Evolutionary conservation across 2,329 filamentous ascomycete genomes (phyloP).

Genomic region (Colletotrichum lupini): DNA sequence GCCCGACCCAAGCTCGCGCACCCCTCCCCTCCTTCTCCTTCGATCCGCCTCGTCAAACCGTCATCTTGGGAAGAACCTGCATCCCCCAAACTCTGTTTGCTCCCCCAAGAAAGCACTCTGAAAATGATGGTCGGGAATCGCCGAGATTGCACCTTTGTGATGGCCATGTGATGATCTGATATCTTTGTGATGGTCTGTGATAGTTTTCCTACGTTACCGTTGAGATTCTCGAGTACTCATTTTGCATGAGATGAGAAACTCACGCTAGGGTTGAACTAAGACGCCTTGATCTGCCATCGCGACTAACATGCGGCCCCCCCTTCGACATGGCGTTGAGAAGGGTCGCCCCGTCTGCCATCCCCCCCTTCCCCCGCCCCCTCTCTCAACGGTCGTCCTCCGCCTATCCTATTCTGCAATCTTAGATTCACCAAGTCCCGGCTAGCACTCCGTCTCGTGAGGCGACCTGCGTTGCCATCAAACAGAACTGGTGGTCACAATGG

Average conservation of each 20-base stretch:
- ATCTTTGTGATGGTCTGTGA: not conserved
- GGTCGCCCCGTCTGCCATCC: not conserved
- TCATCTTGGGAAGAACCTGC: not conserved
- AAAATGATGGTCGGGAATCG: not conserved
- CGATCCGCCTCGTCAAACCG: conserved; percentile 10
- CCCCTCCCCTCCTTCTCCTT: not conserved
- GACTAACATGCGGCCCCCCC: not conserved
- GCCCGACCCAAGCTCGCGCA: not conserved
- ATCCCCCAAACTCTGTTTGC: not conserved
- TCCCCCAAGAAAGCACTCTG: not conserved
- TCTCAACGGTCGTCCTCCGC: not conserved
- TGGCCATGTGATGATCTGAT: too few species aligned
- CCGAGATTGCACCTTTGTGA: not conserved
- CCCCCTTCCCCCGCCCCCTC: not conserved
- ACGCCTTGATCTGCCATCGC: not conserved
- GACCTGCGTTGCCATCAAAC: conserved; percentile 14
- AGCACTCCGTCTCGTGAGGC: conserved; percentile 16
- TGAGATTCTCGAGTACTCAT: not conserved
- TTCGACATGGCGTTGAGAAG: not conserved
- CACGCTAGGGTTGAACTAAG: not conserved
- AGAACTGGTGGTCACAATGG: not conserved
- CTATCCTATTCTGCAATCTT: not conserved
- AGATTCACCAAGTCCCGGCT: not conserved
- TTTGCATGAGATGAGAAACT: not conserved
- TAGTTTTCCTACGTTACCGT: not conserved